These are phyloP conservation scores for Zancudomyces culisetae DNA, from an alignment of 371 early-diverging fungal species.

Conservation along the genomic window DNA sequence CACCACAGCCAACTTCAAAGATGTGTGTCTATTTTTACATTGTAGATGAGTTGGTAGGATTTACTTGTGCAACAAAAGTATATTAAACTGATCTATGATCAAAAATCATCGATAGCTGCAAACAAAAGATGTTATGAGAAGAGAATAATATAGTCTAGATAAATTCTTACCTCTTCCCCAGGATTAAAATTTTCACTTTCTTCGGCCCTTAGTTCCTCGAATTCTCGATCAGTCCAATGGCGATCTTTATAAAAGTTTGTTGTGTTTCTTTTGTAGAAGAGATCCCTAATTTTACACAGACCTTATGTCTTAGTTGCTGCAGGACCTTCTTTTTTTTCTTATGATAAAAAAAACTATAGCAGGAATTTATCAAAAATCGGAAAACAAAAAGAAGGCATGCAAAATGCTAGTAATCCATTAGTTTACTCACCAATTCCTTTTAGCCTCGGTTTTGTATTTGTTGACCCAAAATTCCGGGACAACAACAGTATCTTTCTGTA, in stretches of 20 bases:
- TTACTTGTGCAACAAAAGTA: background rate
- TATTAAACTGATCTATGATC: too few species aligned
- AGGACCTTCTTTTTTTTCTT: background rate
- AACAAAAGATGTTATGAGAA: too few species aligned
- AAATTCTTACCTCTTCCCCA: too few species aligned
- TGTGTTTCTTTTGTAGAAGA: constrained; percentile 79
- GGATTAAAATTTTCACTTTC: constrained; percentile 8
- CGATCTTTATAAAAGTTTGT: constrained; percentile 89
- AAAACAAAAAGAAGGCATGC: background rate
- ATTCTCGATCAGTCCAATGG: constrained; percentile 90
- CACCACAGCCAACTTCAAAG: constrained; percentile 85
- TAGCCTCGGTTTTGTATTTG: constrained; percentile 65
- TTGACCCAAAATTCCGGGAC: constrained; percentile 58
- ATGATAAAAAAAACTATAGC: too few species aligned
- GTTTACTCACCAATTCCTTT: constrained; percentile 43
- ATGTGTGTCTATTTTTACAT: constrained; percentile 22
- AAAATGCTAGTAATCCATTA: background rate
- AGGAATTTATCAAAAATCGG: background rate
- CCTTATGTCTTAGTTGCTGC: background rate
- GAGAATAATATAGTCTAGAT: too few species aligned
- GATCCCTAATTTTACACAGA: constrained; percentile 29
- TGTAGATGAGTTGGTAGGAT: background rate
- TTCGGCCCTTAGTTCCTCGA: constrained; percentile 47
- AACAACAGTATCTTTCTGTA: constrained; percentile 38
- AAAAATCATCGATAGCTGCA: too few species aligned